phyloP scores from a whole-genome alignment of 2,329 filamentous ascomycete genomes.

The Macrophomina pseudophaseolina region DNA sequence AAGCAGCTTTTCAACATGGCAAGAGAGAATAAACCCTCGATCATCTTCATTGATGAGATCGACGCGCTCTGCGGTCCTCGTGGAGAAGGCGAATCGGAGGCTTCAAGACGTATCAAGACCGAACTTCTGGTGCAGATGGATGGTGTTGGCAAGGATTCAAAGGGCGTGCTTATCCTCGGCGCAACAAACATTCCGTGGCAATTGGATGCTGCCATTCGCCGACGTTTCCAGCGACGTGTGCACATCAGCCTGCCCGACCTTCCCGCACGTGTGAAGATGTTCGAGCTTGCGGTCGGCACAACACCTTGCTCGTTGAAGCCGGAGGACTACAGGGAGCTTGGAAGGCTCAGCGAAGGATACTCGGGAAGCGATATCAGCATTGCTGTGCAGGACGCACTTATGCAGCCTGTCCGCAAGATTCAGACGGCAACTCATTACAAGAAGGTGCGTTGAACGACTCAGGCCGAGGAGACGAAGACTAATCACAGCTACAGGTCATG shows the following conservation, averaged over 20 bases:
- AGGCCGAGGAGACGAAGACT: neutral
- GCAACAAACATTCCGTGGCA: conserved; percentile 99
- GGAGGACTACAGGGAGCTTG: conserved; percentile 80
- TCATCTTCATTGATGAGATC: conserved; percentile 98
- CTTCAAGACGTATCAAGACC: conserved; percentile 96
- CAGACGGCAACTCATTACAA: conserved; percentile 98
- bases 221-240: conserved; percentile 93
- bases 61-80: conserved; percentile 94
- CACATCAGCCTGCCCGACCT: conserved; percentile 92
- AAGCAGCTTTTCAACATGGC: conserved; percentile 98
- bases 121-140: conserved; percentile 99
- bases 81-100: conserved; percentile 95
- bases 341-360: conserved; percentile 86
- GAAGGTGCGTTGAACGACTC: conserved; percentile 62
- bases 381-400: conserved; percentile 92
- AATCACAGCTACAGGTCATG: conserved; percentile 61
- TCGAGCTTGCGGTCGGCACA: conserved; percentile 90
- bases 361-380: conserved; percentile 96
- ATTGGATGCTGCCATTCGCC: conserved; percentile 90
- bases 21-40: conserved; percentile 95
- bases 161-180: conserved; percentile 90
- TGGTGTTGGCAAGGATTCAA: conserved; percentile 93
- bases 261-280: conserved; percentile 89
- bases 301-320: conserved; percentile 84
- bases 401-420: conserved; percentile 97